These are phyloP conservation scores for Gamarada debralockiae DNA, from an alignment of 495 filamentous ascomycete genomes.

Conservation along the genomic window DNA sequence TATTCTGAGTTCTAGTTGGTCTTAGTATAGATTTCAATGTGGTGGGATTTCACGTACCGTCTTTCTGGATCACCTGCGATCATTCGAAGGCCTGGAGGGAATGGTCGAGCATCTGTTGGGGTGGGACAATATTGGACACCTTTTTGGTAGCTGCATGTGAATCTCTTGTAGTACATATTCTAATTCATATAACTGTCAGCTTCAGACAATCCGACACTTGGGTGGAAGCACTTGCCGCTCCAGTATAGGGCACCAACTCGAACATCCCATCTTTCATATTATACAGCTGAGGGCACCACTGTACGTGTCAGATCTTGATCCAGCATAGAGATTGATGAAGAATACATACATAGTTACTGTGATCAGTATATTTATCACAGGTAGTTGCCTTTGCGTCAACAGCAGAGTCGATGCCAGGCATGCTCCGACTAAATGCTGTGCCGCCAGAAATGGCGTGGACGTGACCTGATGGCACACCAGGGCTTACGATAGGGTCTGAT, in stretches of 20 bases:
- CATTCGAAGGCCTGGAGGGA: slow-evolving; percentile 69
- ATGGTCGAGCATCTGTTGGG: slow-evolving; percentile 30
- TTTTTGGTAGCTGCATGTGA: background rate
- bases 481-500: slow-evolving; percentile 59
- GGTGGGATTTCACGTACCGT: slow-evolving; percentile 28
- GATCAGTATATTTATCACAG: slow-evolving; percentile 53
- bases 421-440: slow-evolving; percentile 55
- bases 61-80: slow-evolving; percentile 55
- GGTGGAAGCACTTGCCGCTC: slow-evolving; percentile 44
- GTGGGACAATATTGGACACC: background rate
- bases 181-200: no score
- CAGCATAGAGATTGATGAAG: no score
- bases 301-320: slow-evolving; percentile 66
- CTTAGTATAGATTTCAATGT: no score
- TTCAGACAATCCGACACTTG: no score
- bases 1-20: slow-evolving; percentile 37
- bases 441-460: slow-evolving; percentile 64
- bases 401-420: slow-evolving; percentile 48
- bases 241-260: slow-evolving; percentile 55
- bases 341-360: slow-evolving; percentile 27
- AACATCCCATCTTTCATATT: slow-evolving; percentile 62
- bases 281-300: slow-evolving; percentile 65
- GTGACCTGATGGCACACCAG: slow-evolving; percentile 51
- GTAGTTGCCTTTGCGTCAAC: slow-evolving; percentile 41
- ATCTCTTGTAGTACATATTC: slow-evolving; percentile 57